phyloP scores from a whole-genome alignment of 305 asterid species.

The Euphrasia arctica region DNA sequence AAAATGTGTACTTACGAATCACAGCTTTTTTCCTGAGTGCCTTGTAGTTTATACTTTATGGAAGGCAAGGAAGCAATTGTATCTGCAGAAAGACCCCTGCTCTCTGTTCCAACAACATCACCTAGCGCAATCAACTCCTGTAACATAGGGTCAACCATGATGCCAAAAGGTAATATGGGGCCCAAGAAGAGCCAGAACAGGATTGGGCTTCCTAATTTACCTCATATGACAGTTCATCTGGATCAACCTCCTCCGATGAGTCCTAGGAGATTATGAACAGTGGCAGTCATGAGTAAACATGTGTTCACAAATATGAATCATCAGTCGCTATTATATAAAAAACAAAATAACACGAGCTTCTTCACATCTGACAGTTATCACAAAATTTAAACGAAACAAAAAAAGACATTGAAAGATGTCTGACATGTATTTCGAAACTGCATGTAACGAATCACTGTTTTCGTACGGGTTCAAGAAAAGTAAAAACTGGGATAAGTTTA shows the following conservation, averaged over 20 bases:
- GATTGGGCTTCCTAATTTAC: conserved; percentile 31
- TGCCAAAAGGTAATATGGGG: not conserved
- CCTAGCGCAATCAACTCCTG: conserved; percentile 91
- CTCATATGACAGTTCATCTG: conserved; percentile 91
- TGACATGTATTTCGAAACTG: too few species aligned
- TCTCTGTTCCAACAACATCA: conserved; percentile 87
- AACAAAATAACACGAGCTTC: not conserved
- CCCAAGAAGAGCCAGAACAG: conserved; percentile 20
- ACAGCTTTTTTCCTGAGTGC: conserved; percentile 47
- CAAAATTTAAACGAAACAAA: not conserved
- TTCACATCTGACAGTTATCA: not conserved
- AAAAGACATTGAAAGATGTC: too few species aligned
- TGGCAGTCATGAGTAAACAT: conserved; percentile 20
- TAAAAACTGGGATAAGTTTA: too few species aligned
- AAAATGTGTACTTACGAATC: conserved; percentile 62
- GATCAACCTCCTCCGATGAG: conserved; percentile 90
- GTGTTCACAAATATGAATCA: conserved; percentile 15
- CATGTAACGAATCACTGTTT: too few species aligned
- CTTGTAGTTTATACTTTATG: conserved; percentile 51
- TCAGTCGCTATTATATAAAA: conserved; percentile 7
- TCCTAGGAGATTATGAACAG: conserved; percentile 47
- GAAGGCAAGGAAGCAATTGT: conserved; percentile 78
- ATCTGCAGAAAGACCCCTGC: conserved; percentile 87
- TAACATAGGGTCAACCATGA: conserved; percentile 28
- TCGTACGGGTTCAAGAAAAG: too few species aligned